Conservation (phyloP, 1,284 basidiomycete genomes). For the Veloporphyrellus conicus region DNA sequence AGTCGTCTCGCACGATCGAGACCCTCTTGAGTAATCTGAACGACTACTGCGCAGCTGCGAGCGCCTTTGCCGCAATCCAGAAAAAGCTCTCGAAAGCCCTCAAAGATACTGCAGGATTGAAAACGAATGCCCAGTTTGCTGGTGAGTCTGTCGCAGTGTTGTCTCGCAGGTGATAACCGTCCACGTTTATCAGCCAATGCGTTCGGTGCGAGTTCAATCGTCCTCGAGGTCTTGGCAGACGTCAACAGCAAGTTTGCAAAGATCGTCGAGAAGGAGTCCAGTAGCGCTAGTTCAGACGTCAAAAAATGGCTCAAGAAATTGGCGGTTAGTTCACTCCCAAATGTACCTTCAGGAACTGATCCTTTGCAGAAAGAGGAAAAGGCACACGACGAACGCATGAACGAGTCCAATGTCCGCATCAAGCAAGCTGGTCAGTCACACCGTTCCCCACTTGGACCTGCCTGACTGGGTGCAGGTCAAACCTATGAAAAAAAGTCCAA, state of each 20-base stretch:
- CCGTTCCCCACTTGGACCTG: neutral
- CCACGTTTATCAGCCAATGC: constrained; percentile 51
- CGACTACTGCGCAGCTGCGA: constrained; percentile 69
- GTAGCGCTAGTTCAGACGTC: constrained; percentile 58
- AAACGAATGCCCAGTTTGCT: constrained; percentile 57
- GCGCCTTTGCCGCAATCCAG: constrained; percentile 59
- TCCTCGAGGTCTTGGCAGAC: constrained; percentile 67
- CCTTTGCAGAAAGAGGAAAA: constrained; percentile 68
- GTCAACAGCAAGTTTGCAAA: constrained; percentile 71
- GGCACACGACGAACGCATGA: constrained; percentile 65
- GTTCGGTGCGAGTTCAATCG: constrained; percentile 53
- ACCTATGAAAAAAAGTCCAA: constrained; percentile 74
- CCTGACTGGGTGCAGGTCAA: constrained; percentile 44
- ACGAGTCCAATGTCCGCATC: constrained; percentile 65
- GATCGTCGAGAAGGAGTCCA: constrained; percentile 69
- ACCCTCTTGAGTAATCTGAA: constrained; percentile 59
- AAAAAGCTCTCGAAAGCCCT: constrained; percentile 70
- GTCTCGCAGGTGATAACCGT: neutral
- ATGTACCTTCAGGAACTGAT: no score
- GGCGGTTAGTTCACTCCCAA: constrained; percentile 44
- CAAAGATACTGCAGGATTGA: constrained; percentile 57
- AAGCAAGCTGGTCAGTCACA: constrained; percentile 62
- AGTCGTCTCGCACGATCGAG: constrained; percentile 72
- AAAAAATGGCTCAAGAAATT: constrained; percentile 83
- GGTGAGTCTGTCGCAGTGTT: constrained; percentile 39